Evolutionary conservation across 352 stramenopile genomes (phyloP).

Genomic region (Pythium phragmitis): DNA sequence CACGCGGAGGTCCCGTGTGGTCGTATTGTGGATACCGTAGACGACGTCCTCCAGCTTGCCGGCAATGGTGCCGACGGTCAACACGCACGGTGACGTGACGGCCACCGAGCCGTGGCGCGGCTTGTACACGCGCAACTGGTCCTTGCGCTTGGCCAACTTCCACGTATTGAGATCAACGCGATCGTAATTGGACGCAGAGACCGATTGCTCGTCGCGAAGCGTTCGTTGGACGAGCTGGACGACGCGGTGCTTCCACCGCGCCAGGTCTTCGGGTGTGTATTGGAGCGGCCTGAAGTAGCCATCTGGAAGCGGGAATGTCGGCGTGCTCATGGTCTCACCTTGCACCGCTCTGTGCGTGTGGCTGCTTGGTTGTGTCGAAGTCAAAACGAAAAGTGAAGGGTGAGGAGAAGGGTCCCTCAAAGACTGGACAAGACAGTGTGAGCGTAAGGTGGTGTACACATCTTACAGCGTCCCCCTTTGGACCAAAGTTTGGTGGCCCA

Average conservation of each 20-base stretch:
- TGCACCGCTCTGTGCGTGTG: too few relatives aligned
- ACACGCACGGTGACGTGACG: constrained; percentile 4
- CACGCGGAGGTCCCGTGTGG: constrained; percentile 21
- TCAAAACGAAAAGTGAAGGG: too few relatives aligned
- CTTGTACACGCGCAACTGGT: constrained; percentile 25
- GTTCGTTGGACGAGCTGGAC: neutral
- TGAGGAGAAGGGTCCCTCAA: too few relatives aligned
- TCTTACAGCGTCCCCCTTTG: too few relatives aligned
- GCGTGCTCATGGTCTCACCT: neutral
- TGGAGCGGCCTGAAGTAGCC: constrained; percentile 11
- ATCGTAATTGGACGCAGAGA: neutral
- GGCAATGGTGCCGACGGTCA: constrained; percentile 28
- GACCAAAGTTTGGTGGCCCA: too few relatives aligned
- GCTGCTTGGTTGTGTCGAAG: too few relatives aligned
- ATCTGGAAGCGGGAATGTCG: constrained; percentile 8
- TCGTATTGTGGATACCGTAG: constrained; percentile 25
- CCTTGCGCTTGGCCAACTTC: constrained; percentile 24
- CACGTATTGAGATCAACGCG: constrained; percentile 6
- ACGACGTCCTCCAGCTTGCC: constrained; percentile 31
- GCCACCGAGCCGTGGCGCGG: neutral
- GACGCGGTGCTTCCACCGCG: constrained; percentile 12
- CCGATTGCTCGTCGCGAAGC: constrained; percentile 2
- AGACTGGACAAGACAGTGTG: too few relatives aligned
- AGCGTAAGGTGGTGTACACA: too few relatives aligned
- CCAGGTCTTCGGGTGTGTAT: neutral